A percentile compares a stretch with the other conserved stretches of the same genome.
These are phyloP conservation scores for Kuraishia piskuri DNA, from an alignment of 805 yeast species.

Conservation along the genomic window DNA sequence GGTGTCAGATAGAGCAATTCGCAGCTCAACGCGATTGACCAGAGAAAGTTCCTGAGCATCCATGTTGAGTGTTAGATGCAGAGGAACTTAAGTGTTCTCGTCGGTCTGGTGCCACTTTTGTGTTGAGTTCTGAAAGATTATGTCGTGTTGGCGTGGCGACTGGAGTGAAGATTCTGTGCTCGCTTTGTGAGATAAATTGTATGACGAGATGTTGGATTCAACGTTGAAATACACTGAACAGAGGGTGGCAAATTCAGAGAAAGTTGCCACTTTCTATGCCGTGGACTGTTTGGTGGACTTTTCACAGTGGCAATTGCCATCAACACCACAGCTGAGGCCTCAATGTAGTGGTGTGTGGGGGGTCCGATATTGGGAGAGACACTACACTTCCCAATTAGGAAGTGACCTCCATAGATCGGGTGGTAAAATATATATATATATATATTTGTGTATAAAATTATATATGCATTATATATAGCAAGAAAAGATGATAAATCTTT, in stretches of 20 bases:
- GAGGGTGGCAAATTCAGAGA: not conserved
- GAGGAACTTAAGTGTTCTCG: too few relatives aligned
- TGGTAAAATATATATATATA: too few relatives aligned
- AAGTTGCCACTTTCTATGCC: not conserved
- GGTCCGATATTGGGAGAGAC: too few relatives aligned
- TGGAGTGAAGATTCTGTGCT: not conserved
- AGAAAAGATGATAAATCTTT: too few relatives aligned
- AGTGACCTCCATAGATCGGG: too few relatives aligned
- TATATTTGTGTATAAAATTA: too few relatives aligned
- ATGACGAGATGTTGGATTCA: not conserved
- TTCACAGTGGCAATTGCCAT: not conserved
- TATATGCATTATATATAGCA: too few relatives aligned
- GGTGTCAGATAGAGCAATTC: slow-evolving; percentile 67
- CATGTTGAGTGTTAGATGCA: not conserved
- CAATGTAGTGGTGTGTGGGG: too few relatives aligned
- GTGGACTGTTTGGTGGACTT: not conserved
- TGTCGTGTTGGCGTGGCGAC: not conserved
- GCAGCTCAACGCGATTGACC: slow-evolving; percentile 71
- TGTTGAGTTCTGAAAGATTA: too few relatives aligned
- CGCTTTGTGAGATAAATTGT: not conserved
- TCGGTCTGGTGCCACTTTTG: too few relatives aligned
- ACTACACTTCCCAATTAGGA: too few relatives aligned
- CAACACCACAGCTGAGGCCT: too few relatives aligned
- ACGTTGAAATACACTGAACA: not conserved
- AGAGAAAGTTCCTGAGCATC: slow-evolving; percentile 46